A percentile compares a stretch with the other conserved stretches of the same genome.
phyloP scores from a whole-genome alignment of 345 rosid genomes.

The Abelmoschus esculentus region DNA sequence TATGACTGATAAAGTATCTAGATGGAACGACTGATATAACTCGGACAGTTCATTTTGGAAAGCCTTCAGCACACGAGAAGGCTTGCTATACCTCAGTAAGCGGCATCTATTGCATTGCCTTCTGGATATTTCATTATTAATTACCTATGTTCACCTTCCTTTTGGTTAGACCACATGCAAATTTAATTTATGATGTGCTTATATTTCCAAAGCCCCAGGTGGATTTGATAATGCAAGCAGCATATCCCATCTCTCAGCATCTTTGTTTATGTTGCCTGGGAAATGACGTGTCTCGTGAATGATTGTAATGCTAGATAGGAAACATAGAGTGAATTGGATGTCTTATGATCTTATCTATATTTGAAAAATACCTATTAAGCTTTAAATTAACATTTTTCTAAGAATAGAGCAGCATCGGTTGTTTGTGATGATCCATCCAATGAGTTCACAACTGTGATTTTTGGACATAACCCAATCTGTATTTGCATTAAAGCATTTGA shows the following conservation, averaged over 20 bases:
- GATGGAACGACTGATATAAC: conserved; percentile 98
- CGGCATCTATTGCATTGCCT: conserved; percentile 9
- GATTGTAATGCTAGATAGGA: neutral
- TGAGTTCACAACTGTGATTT: neutral
- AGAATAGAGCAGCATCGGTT: neutral
- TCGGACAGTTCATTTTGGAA: conserved; percentile 93
- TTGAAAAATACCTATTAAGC: neutral
- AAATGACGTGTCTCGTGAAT: neutral
- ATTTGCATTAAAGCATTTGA: neutral
- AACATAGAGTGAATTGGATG: neutral
- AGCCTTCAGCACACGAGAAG: conserved; percentile 82
- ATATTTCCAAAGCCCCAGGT: neutral
- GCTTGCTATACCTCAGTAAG: conserved; percentile 82
- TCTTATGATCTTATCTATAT: neutral
- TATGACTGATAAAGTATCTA: conserved; percentile 50
- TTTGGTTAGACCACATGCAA: neutral
- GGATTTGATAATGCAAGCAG: neutral
- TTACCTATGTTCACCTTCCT: conserved; percentile 1
- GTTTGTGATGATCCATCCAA: neutral
- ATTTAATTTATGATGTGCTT: neutral
- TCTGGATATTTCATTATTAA: neutral
- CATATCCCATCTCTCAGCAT: neutral
- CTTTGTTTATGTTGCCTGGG: neutral
- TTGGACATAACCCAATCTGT: neutral
- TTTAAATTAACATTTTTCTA: neutral